A percentile compares a stretch with the other conserved stretches of the same genome.
phyloP scores from a whole-genome alignment of 441 rosid genomes.

The Syzygium syzygioides region DNA sequence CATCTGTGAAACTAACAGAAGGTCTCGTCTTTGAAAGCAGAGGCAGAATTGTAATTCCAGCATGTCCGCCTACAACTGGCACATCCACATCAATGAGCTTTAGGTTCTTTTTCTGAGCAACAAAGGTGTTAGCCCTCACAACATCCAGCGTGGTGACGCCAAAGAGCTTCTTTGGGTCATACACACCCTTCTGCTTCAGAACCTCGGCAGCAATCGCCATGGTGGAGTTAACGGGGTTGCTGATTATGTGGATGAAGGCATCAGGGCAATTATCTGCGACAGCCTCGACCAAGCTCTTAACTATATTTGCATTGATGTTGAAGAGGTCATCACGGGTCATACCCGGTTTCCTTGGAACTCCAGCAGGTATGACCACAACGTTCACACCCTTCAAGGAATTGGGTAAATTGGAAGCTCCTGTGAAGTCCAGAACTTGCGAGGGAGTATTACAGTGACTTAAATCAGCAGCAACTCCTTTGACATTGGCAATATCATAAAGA shows the following conservation, averaged over 20 bases:
- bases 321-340: conserved; percentile 99
- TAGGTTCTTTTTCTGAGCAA: conserved; percentile 82
- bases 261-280: conserved; percentile 94
- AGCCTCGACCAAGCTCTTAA: conserved; percentile 70
- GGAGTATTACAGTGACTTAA: conserved; percentile 98
- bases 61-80: conserved; percentile 94
- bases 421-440: conserved; percentile 75
- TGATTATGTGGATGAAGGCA: conserved; percentile 86
- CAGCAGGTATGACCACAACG: conserved; percentile 95
- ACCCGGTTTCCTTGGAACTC: conserved; percentile 97
- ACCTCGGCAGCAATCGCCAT: conserved; percentile 96
- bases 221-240: conserved; percentile 98
- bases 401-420: conserved; percentile 77
- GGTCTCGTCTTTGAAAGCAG: conserved; percentile 81
- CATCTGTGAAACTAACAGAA: conserved; percentile 62
- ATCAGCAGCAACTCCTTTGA: conserved; percentile 96
- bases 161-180: conserved; percentile 88
- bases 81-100: conserved; percentile 91
- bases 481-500: conserved; percentile 93
- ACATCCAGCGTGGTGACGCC: conserved; percentile 95
- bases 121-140: conserved; percentile 93
- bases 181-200: conserved; percentile 79
- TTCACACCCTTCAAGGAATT: conserved; percentile 65
- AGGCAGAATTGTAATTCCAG: conserved; percentile 90
- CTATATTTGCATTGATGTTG: conserved; percentile 87